These are phyloP conservation scores for Termitomyces sp. DNA, from an alignment of 768 basidiomycete species.

Conservation along the genomic window DNA sequence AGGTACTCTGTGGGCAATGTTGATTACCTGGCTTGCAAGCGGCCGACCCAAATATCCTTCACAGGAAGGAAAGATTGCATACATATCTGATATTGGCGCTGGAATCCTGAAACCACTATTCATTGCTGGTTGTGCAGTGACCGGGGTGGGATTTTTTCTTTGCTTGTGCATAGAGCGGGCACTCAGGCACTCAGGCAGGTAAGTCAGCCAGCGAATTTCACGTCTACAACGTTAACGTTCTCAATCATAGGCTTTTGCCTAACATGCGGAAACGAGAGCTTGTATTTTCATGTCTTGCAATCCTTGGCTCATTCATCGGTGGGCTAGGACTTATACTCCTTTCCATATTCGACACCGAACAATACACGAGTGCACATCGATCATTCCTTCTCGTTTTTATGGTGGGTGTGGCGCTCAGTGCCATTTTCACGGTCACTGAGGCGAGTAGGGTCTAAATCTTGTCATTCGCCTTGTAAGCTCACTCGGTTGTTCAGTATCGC, in stretches of 20 bases:
- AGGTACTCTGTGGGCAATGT: conserved; percentile 64
- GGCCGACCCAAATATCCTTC: conserved; percentile 59
- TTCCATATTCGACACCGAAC: conserved; percentile 67
- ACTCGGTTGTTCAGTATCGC: conserved; percentile 40
- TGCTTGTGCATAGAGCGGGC: conserved; percentile 59
- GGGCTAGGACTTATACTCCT: conserved; percentile 65
- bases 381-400: conserved; percentile 71
- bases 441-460: conserved; percentile 25
- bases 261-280: conserved; percentile 56
- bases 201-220: conserved; percentile 8
- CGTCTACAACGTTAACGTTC: background rate
- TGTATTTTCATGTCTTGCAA: conserved; percentile 52
- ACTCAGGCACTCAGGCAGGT: conserved; percentile 64
- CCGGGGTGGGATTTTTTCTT: conserved; percentile 58
- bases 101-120: conserved; percentile 73
- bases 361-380: conserved; percentile 48
- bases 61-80: conserved; percentile 56
- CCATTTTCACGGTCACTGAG: conserved; percentile 73
- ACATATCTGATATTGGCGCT: conserved; percentile 79
- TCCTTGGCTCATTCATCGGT: conserved; percentile 58
- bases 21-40: conserved; percentile 68
- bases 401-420: conserved; percentile 64
- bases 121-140: conserved; percentile 59
- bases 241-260: conserved; percentile 46
- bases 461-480: background rate